A percentile compares a stretch with the other conserved stretches of the same genome.
Conservation (phyloP, 805 yeast genomes). For the Candida taoyuanica region DNA sequence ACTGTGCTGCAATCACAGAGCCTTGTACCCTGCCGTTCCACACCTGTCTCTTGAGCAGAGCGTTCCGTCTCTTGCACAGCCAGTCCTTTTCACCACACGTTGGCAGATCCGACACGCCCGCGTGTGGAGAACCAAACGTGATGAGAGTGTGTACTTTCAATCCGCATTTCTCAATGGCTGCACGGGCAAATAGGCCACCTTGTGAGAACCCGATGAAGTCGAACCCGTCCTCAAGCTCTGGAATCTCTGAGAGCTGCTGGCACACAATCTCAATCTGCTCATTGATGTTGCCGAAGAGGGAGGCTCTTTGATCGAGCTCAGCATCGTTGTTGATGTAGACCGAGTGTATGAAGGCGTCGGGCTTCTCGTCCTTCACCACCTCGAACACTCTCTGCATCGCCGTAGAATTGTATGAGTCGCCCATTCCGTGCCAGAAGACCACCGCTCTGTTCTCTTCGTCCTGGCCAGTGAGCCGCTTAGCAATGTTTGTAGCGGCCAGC, state of each 20-base stretch:
- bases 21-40: slow-evolving; percentile 56
- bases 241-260: slow-evolving; percentile 40
- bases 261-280: slow-evolving; percentile 53
- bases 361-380: slow-evolving; percentile 40
- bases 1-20: slow-evolving; percentile 65
- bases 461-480: slow-evolving; percentile 15
- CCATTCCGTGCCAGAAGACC: slow-evolving; percentile 83
- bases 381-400: slow-evolving; percentile 47
- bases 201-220: slow-evolving; percentile 79
- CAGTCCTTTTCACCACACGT: slow-evolving; percentile 50
- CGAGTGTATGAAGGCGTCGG: slow-evolving; percentile 49
- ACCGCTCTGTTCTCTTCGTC: slow-evolving; percentile 37
- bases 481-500: slow-evolving; percentile 17
- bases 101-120: slow-evolving; percentile 69
- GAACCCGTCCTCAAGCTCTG: slow-evolving; percentile 51
- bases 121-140: slow-evolving; percentile 80
- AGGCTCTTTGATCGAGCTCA: slow-evolving; percentile 46
- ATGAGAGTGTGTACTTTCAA: slow-evolving; percentile 46
- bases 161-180: slow-evolving; percentile 55
- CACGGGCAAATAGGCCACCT: slow-evolving; percentile 77
- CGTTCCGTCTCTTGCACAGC: slow-evolving; percentile 54
- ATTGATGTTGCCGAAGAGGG: slow-evolving; percentile 57
- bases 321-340: slow-evolving; percentile 47
- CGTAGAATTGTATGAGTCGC: slow-evolving; percentile 63
- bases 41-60: slow-evolving; percentile 50